Percentiles rank a stretch among this genome's conserved stretches.
phyloP scores from a whole-genome alignment of 1,139 yeast species.

The Blastobotrys illinoisensis region DNA sequence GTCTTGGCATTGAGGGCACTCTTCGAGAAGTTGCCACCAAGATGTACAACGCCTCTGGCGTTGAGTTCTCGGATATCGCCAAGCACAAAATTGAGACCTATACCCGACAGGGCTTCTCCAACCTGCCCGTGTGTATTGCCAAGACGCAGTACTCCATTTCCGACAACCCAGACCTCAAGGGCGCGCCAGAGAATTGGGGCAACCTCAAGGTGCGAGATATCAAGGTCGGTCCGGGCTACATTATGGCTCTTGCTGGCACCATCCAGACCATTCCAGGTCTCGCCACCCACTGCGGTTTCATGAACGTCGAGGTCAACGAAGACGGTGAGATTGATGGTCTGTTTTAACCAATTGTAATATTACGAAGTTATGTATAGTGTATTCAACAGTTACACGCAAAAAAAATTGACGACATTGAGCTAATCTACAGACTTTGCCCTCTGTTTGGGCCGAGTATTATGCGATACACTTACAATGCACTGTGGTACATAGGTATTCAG shows the following conservation, averaged over 20 bases:
- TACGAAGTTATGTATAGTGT: slow-evolving; percentile 1
- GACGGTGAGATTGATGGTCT: slow-evolving; percentile 94
- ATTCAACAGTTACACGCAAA: not conserved
- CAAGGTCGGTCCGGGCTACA: slow-evolving; percentile 93
- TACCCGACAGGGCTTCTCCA: slow-evolving; percentile 84
- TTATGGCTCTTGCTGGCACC: slow-evolving; percentile 95
- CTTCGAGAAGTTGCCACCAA: slow-evolving; percentile 75
- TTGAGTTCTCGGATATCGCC: slow-evolving; percentile 84
- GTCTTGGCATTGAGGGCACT: slow-evolving; percentile 70
- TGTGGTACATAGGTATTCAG: too few species aligned
- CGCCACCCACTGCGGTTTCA: slow-evolving; percentile 94
- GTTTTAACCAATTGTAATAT: slow-evolving; percentile 43
- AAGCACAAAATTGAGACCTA: slow-evolving; percentile 76
- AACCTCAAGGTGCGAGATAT: slow-evolving; percentile 91
- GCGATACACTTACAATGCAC: too few species aligned
- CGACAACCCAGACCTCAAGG: slow-evolving; percentile 88
- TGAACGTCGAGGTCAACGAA: slow-evolving; percentile 91
- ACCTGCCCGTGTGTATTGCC: slow-evolving; percentile 93
- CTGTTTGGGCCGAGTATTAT: too few species aligned
- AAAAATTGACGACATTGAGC: not conserved
- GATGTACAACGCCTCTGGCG: slow-evolving; percentile 93
- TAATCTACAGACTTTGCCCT: too few species aligned
- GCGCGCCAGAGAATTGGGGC: slow-evolving; percentile 87
- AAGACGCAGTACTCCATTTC: slow-evolving; percentile 96
- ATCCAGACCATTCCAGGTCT: slow-evolving; percentile 97